Base-by-base conservation (phyloP, 768 basidiomycete genomes). In the Suillus alpinus region DNA sequence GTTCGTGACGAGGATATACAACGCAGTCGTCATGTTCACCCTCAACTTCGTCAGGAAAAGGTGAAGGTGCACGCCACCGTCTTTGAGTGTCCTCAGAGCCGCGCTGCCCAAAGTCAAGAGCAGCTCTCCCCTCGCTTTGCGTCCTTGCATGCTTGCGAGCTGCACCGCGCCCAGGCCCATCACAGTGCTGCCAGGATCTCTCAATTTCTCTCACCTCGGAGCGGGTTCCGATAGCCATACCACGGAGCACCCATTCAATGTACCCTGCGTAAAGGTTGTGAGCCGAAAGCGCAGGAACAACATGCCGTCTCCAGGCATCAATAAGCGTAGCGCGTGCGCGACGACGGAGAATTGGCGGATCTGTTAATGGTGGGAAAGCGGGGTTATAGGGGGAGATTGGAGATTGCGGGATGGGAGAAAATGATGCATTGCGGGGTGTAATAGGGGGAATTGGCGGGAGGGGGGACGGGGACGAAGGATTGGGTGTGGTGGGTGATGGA, bases 261-360 rank as follows among this genome's bases (percentile, higher is more conserved):
- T 75, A 75, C 2, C 72, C 72, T 63, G 47, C 82, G 71, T 62
- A 60, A 70, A 49, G 71, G 13, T 73, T 43, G 39, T 78, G 73
- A 31, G 58, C 59, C 7, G 73, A 64, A 26, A 91, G 76, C 61
- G 86, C 84, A 26, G 78, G 68, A n/a, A 88, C 63, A 29, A 89
- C 81, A 66, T 85, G 82, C 26, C 79, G 79, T 37, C 89, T 83
- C 67, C 85, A 91, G 4, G 83, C 78, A 65, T 92, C 88, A 7
- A 91, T 79, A 14, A 91, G 80, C 3, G 80, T 77, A 20, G 88
- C 86, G 34, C 89, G 86, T 5, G 90, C 90, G 49, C 83, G 80
- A 39, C 79, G 76, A 18, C 88, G 83, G 43, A 87, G 79, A 57
- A 69, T 69, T n/a, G 79, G 78, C 20, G 81, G 69, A 23, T 69